These are phyloP conservation scores for Xylaria grammica DNA, from an alignment of 495 filamentous ascomycete species.

Conservation along the genomic window DNA sequence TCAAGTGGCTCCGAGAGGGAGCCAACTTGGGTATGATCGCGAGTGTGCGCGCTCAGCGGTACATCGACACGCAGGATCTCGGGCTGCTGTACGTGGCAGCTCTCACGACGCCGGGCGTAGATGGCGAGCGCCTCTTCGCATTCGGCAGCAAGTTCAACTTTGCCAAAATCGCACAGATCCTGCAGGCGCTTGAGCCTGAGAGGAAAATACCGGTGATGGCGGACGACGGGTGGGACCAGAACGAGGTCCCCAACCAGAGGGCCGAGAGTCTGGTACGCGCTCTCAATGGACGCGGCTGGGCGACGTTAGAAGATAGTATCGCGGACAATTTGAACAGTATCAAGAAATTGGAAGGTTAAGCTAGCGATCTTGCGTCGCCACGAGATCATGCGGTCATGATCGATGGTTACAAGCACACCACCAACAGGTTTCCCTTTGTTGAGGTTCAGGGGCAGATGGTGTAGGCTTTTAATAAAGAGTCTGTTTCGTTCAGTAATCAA, in stretches of 20 bases:
- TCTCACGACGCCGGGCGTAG: slow-evolving; percentile 27
- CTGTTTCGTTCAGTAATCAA: background rate
- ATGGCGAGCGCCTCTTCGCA: slow-evolving; percentile 37
- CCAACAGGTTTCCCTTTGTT: background rate
- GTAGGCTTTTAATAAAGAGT: background rate
- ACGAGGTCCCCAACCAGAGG: slow-evolving; percentile 39
- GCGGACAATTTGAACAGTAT: slow-evolving; percentile 25
- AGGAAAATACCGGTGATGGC: slow-evolving; percentile 31
- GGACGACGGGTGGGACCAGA: slow-evolving; percentile 40
- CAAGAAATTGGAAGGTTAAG: background rate
- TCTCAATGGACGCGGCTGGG: slow-evolving; percentile 43
- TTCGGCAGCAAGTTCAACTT: slow-evolving; percentile 37
- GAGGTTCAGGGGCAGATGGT: background rate
- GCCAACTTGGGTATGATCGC: slow-evolving; percentile 25
- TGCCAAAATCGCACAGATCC: slow-evolving; percentile 28
- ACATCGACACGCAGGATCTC: slow-evolving; percentile 32
- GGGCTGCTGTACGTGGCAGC: slow-evolving; percentile 37
- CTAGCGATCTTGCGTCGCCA: background rate
- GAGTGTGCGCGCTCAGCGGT: slow-evolving; percentile 36
- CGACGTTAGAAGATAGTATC: slow-evolving; percentile 41
- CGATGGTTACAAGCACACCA: background rate
- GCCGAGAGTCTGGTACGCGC: slow-evolving; percentile 36
- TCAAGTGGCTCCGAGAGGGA: slow-evolving; percentile 35
- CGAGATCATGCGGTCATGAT: background rate
- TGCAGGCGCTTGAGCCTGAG: slow-evolving; percentile 26